A percentile compares a stretch with the other conserved stretches of the same genome.
Conservation (phyloP, 495 filamentous ascomycete species). For the Tuber indicum region DNA sequence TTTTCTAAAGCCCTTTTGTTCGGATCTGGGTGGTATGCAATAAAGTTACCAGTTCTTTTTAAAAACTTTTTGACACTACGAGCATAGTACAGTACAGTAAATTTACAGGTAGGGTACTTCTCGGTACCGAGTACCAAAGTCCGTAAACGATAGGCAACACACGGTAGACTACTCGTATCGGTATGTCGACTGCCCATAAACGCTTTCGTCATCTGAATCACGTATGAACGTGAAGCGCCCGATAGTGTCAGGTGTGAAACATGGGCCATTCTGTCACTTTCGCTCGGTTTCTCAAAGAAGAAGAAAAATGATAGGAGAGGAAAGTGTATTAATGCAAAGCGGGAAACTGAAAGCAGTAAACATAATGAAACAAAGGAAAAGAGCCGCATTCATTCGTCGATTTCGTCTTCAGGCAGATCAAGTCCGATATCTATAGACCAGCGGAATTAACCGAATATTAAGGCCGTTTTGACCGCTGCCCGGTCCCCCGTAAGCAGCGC, state of each 20-base stretch:
- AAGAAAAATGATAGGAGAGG: neutral
- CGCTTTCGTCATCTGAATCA: too few relatives aligned
- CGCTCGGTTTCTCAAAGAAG: neutral
- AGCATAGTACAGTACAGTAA: too few relatives aligned
- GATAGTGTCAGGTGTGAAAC: neutral
- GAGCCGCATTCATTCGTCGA: neutral
- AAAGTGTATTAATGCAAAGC: neutral
- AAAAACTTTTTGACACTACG: too few relatives aligned
- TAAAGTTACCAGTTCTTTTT: too few relatives aligned
- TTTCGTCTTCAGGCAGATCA: neutral
- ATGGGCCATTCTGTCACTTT: neutral
- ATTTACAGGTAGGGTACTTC: too few relatives aligned
- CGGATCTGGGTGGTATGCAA: too few relatives aligned
- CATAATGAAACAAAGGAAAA: neutral
- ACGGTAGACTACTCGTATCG: too few relatives aligned
- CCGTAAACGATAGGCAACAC: too few relatives aligned
- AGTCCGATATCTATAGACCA: neutral
- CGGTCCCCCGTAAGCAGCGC: neutral
- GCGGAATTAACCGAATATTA: neutral
- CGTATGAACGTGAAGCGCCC: neutral
- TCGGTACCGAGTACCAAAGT: too few relatives aligned
- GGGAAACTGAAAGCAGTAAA: neutral
- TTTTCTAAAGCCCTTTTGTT: too few relatives aligned
- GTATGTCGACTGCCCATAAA: too few relatives aligned
- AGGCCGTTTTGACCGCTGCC: neutral